Base-by-base conservation (phyloP, 2,329 filamentous ascomycete species). In the Hawksworthiomyces lignivorus region DNA sequence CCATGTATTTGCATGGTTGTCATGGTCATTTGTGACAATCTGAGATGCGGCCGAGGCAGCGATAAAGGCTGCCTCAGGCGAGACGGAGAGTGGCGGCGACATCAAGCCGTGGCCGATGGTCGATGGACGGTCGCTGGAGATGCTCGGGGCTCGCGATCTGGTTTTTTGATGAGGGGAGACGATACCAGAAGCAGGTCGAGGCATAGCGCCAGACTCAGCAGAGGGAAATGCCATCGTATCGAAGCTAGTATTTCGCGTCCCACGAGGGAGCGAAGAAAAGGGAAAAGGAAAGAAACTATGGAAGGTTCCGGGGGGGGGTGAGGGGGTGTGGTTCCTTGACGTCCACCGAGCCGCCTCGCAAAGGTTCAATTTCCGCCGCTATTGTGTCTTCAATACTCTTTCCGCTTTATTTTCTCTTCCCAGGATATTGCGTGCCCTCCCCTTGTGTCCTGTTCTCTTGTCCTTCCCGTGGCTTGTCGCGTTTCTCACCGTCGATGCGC, bases 11-110 rank as follows among this genome's bases (percentile, higher is more conserved):
- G 80, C 73, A 56, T 84, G 80, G 51, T 75, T 80, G 56, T 90
- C 85, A 62, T 92, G 83, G 57, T 94, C 83, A 56, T 88, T 87
- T 45, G 87, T 90, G 52, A 97, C 82, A 48, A 94, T 90, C 59
- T 96, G 87, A 15, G 87, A 88, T 39, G 90, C 92, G 45, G 90
- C 87, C 34, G 87, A 83, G 24, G 80, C 72, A 35, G 90, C 89
- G 55, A 98, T 89, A 64, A 94, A 98, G 15, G 81, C 85, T 22
- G 92, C 82, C 50, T 83, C 71, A 9, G 90, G 92, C 34, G 80
- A 80, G 44, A 90, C 74, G 37, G 69, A 68, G 26, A 75, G 60
- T 15, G 87, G 84, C 39, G 85, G 84, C 35, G 79, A 76, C 60
- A 77, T 70, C 37, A 84, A 64, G 54, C 73, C 73, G 55, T 70